Base-by-base conservation (phyloP, 257 asterid species). In the Coffea canephora region DNA sequence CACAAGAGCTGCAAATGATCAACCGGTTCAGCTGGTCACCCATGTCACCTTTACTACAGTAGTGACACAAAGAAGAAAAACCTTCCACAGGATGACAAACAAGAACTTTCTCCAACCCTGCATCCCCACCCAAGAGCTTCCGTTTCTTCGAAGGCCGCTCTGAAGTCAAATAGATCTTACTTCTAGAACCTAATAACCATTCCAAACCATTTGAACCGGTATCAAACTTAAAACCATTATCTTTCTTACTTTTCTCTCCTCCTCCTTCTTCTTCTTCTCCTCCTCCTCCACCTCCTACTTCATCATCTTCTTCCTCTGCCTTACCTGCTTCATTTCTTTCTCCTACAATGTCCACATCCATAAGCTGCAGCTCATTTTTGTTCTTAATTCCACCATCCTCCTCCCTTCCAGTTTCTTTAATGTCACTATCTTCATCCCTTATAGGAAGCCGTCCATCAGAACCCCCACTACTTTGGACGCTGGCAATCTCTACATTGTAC, bases 141-240 rank as follows among this genome's bases (percentile, higher is more conserved):
- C 99, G 84, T 85, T 96, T 96, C 87, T 96, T 96, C 41, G 97
- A 86, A 67, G 97, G 97, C 59, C 97, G 87, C 86, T 92, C 98
- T 36, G 97, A 83, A 49, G 98, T 89, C 89, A 94, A 83, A 86
- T 91, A 94, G 78, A 92, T 86, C 88, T 94, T 96, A 81, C 81
- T 88, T 90, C 90, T 94, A 73, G 96, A 91, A 85, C 99, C 99
- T 87, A 96, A 89, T 77, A 96, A 92, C 99, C 99, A 94, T 83
- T 94, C 99, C 70, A 94, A 82, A 69, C 98, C 93, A 85, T 89
- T 89, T 83, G 84, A 77, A 39, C 87, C 84, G 48, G 85, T 67
- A 23, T 73, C 52, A 18, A 73, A 82, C 76, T 79, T 86, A 73
- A 65, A 87, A 43, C 74, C 62, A 6, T 77, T 82, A 72, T 39